These are phyloP conservation scores for Glaciozyma antarctica DNA, from an alignment of 768 basidiomycete genomes.

Conservation along the genomic window DNA sequence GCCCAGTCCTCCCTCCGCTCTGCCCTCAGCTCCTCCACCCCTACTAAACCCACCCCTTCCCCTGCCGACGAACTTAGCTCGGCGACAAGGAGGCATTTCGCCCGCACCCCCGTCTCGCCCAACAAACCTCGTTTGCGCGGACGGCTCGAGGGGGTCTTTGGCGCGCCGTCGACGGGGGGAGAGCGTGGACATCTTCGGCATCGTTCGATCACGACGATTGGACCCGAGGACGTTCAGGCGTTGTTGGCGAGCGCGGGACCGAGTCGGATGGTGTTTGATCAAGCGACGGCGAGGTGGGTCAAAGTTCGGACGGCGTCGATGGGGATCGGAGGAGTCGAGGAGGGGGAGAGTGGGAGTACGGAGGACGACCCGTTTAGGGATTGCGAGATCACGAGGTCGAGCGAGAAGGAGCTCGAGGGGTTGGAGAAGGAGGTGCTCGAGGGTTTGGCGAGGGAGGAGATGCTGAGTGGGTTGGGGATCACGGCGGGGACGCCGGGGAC, in stretches of 20 bases:
- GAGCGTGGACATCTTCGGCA: slow-evolving; percentile 2
- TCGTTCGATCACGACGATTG: slow-evolving; percentile 37
- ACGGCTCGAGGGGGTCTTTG: too few relatives aligned
- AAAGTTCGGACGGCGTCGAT: slow-evolving; percentile 28
- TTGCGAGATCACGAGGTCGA: slow-evolving; percentile 5
- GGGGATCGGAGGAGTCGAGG: slow-evolving; percentile 29
- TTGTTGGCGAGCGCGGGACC: slow-evolving; percentile 34
- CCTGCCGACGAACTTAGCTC: neutral
- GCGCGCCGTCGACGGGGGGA: neutral
- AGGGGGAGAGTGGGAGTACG: slow-evolving; percentile 23
- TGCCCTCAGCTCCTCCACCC: slow-evolving; percentile 6
- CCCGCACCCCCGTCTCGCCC: neutral
- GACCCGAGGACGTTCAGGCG: slow-evolving; percentile 37
- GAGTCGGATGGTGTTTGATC: slow-evolving; percentile 41
- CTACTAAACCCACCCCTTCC: neutral
- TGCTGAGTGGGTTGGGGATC: slow-evolving; percentile 25
- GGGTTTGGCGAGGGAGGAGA: neutral
- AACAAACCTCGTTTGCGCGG: neutral
- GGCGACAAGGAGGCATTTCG: slow-evolving; percentile 1
- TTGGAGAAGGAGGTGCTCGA: slow-evolving; percentile 1
- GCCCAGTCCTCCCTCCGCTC: slow-evolving; percentile 23
- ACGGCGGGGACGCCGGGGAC: slow-evolving; percentile 20
- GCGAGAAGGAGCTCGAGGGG: neutral
- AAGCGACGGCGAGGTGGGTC: slow-evolving; percentile 37
- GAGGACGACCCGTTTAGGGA: slow-evolving; percentile 26